Percentiles rank a stretch among this genome's conserved stretches.
These are phyloP conservation scores for Stephania yunnanensis DNA, from an alignment of 164 flowering plant genomes.

Conservation along the genomic window DNA sequence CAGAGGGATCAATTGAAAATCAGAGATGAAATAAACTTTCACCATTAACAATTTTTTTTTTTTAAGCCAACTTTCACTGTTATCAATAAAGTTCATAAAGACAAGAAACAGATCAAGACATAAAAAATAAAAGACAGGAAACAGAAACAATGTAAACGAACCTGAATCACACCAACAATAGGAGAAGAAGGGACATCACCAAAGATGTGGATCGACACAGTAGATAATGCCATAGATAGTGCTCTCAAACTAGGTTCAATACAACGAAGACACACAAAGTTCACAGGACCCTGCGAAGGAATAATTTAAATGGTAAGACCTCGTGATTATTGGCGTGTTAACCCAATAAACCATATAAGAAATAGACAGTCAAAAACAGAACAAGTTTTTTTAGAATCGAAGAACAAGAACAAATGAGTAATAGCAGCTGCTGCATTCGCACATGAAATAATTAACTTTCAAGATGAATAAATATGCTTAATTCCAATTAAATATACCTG, in stretches of 20 bases:
- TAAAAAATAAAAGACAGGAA: neutral
- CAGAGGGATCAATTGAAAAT: neutral
- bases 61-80: neutral
- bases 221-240: slow-evolving; percentile 78
- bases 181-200: slow-evolving; percentile 95
- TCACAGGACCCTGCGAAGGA: slow-evolving; percentile 77
- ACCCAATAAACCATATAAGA: no score
- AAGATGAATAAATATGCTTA: no score
- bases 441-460: neutral
- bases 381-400: no score
- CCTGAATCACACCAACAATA: slow-evolving; percentile 82
- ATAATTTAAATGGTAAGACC: slow-evolving; percentile 4
- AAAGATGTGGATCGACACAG: slow-evolving; percentile 69
- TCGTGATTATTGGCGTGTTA: neutral
- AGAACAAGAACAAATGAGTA: no score
- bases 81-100: neutral
- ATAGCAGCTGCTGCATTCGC: neutral
- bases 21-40: neutral
- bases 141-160: slow-evolving; percentile 16
- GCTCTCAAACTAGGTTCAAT: slow-evolving; percentile 78
- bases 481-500: slow-evolving; percentile 48
- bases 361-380: no score
- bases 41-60: no score
- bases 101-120: neutral
- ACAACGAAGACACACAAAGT: slow-evolving; percentile 64